phyloP scores from a whole-genome alignment of 2,329 filamentous ascomycete genomes.

The Raffaelea albimanens region DNA sequence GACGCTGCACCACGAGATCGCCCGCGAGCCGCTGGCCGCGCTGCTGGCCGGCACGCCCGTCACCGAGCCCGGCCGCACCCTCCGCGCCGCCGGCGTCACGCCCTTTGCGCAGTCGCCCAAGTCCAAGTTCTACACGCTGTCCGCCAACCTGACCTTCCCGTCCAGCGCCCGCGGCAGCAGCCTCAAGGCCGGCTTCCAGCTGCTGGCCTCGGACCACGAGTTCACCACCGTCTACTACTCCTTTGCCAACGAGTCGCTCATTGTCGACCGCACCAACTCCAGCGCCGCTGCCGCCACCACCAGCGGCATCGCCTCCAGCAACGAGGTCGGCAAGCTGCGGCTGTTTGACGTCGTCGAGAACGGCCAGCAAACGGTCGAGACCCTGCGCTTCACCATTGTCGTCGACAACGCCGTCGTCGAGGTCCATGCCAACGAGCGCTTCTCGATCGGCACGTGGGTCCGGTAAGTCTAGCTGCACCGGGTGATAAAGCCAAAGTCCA shows the following conservation, averaged over 20 bases:
- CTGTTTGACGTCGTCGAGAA: neutral
- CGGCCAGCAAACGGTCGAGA: neutral
- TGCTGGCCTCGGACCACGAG: constrained; percentile 1
- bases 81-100: neutral
- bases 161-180: neutral
- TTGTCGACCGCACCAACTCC: constrained; percentile 1
- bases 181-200: constrained; percentile 3
- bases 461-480: neutral
- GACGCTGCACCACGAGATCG: constrained; percentile 1
- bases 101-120: neutral
- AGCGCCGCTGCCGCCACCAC: neutral
- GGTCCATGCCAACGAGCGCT: constrained; percentile 3
- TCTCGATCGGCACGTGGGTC: constrained; percentile 1
- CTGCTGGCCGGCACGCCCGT: neutral
- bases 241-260: constrained; percentile 2
- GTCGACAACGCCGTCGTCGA: constrained; percentile 4
- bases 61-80: constrained; percentile 1
- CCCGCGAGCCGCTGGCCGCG: constrained; percentile 1
- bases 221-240: constrained; percentile 1
- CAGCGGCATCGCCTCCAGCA: constrained; percentile 1
- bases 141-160: constrained; percentile 1
- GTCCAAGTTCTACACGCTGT: neutral
- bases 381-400: constrained; percentile 1
- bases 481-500: neutral
- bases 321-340: constrained; percentile 1